Evolutionary conservation across 106 monocot genomes (phyloP).

Genomic region (Allium cepa): DNA sequence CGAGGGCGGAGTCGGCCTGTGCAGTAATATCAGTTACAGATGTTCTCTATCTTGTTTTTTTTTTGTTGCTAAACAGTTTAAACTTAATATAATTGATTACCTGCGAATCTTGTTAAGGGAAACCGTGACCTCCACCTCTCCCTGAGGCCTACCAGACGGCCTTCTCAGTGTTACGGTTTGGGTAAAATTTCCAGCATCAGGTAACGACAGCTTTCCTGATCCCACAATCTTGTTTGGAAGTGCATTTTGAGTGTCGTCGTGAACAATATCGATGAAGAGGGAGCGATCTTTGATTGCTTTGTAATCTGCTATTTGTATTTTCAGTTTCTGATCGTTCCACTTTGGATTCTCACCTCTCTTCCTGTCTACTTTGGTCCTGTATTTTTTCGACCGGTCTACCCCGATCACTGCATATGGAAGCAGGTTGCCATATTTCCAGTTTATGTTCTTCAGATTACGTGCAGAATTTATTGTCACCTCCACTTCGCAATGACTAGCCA

Average conservation of each 20-base stretch:
- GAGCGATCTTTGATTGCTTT: slow-evolving; percentile 28
- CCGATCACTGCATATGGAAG: slow-evolving; percentile 60
- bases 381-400: slow-evolving; percentile 49
- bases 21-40: no score
- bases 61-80: no score
- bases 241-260: slow-evolving; percentile 21
- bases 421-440: slow-evolving; percentile 64
- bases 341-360: slow-evolving; percentile 30
- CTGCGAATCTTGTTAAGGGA: slow-evolving; percentile 27
- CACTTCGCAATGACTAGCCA: slow-evolving; percentile 38
- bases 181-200: slow-evolving; percentile 31
- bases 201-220: slow-evolving; percentile 55
- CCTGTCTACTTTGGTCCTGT: slow-evolving; percentile 60
- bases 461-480: slow-evolving; percentile 54
- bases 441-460: slow-evolving; percentile 74
- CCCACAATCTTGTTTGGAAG: slow-evolving; percentile 65
- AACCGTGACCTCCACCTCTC: slow-evolving; percentile 40
- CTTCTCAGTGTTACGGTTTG: slow-evolving; percentile 50
- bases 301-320: slow-evolving; percentile 27
- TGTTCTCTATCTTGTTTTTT: no score
- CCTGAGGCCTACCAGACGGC: slow-evolving; percentile 72
- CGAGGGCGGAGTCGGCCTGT: no score
- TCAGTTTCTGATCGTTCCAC: slow-evolving; percentile 60
- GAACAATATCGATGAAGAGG: slow-evolving; percentile 82
- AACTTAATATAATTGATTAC: not conserved